Evolutionary conservation across 2,329 filamentous ascomycete genomes (phyloP).

Genomic region (Chrysosporium queenslandicum): DNA sequence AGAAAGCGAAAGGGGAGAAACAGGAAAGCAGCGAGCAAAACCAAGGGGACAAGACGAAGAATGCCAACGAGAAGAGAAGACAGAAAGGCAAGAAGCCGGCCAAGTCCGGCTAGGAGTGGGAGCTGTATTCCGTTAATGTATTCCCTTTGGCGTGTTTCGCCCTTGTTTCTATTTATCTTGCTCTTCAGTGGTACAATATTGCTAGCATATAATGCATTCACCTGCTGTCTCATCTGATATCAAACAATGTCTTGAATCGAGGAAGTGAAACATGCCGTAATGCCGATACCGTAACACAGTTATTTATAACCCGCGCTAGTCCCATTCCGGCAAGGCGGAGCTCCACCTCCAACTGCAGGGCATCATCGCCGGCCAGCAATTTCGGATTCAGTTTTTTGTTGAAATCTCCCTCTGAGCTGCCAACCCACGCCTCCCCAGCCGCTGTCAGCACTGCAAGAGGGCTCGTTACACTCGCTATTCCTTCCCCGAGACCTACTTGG

Average conservation of each 20-base stretch:
- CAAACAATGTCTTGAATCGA: not conserved
- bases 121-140: constrained; percentile 21
- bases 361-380: not conserved
- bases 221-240: too few species aligned
- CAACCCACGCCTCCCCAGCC: not conserved
- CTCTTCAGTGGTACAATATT: too few species aligned
- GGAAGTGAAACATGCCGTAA: too few species aligned
- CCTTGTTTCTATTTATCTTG: not conserved
- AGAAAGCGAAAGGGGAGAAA: constrained; percentile 20
- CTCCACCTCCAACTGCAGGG: too few species aligned
- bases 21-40: constrained; percentile 17
- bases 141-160: constrained; percentile 12
- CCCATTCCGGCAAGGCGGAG: not conserved
- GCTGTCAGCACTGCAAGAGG: constrained; percentile 1
- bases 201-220: too few species aligned
- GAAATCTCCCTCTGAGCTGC: not conserved
- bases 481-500: not conserved
- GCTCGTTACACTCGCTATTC: constrained; percentile 8
- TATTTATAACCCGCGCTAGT: not conserved
- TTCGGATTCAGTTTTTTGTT: not conserved
- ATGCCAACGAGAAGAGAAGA: constrained; percentile 1
- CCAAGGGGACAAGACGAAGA: constrained; percentile 1
- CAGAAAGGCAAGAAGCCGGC: constrained; percentile 4
- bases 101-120: not conserved
- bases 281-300: not conserved